Evolutionary conservation across 176 grass and related monocot genomes (phyloP), one percentile per base, ranked within the genome.

Genomic region (Bonia amplexicaulis): DNA sequence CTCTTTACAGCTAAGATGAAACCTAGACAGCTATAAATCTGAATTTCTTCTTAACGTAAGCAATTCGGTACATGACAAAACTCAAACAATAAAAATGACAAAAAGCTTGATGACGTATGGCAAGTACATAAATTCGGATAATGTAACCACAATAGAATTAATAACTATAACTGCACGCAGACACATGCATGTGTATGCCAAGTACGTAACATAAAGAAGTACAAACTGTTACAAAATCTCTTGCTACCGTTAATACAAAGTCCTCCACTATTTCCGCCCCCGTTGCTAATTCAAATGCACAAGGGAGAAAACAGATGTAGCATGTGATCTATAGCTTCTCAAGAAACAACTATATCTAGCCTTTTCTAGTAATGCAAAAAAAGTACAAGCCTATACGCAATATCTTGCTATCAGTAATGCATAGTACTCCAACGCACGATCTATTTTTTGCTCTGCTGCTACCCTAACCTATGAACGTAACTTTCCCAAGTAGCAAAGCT

Each of bases 121-220:
- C 19, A 69, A 17, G 9, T 15, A 80, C 16, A 52, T 12, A 77
- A 61, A 45, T 65, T 66, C 53, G 19, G 44, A 82, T 11, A 37
- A 42, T 5, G 45, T 69, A 81, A 66, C 7, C 7, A 0, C 57
- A 85, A 0, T 6, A 59, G 20, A 66, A 74, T 68, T 58, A 46
- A 44, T 29, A 45, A 20, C 20, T 40, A 68, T 67, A 26, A 12
- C 62, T 80, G 69, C 83, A 86, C 76, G 62, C 73, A 72, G 6
- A 60, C 3, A 39, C 44, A 77, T 86, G 83, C 78, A 82, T 59
- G 48, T 76, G 71, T 60, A 72, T 13, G 72, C 65, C 65, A 64
- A 26, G 25, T 57, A 82, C 35, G 10, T 90, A 85, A 20, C 37
- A 37, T 37, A 37, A 37, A 37, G 35, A 4, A 37, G 35, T 37